A percentile compares a stretch with the other conserved stretches of the same genome.
phyloP scores from a whole-genome alignment of 192 early-diverging fungal species.

The Backusella mclennaniae region DNA sequence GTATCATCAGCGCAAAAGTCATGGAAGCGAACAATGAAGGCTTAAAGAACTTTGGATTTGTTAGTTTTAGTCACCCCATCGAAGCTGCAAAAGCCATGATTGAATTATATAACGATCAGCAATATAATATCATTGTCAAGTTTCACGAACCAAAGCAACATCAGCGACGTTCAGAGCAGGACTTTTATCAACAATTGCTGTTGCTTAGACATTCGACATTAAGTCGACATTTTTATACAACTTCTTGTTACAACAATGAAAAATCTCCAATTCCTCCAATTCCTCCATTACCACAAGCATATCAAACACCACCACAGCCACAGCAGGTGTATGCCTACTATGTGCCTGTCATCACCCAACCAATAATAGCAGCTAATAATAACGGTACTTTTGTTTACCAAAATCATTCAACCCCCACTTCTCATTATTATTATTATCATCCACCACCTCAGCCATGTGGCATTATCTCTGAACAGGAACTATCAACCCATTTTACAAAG shows the following conservation, averaged over 20 bases:
- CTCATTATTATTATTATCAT: background rate
- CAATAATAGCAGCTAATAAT: background rate
- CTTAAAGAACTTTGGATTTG: conserved; percentile 89
- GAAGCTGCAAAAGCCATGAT: conserved; percentile 82
- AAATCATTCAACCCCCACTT: background rate
- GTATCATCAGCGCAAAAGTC: conserved; percentile 90
- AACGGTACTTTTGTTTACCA: background rate
- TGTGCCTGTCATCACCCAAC: background rate
- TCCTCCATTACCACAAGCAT: background rate
- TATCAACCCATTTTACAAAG: background rate
- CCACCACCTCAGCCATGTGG: background rate
- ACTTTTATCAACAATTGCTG: conserved; percentile 9
- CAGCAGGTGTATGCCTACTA: background rate
- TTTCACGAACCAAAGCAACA: conserved; percentile 90
- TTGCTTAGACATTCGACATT: background rate
- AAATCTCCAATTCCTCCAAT: background rate
- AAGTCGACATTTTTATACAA: conserved; percentile 9
- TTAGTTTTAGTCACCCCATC: conserved; percentile 87
- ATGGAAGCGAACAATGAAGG: conserved; percentile 60
- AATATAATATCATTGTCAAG: conserved; percentile 82
- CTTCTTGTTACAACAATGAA: background rate
- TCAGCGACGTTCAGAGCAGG: conserved; percentile 10
- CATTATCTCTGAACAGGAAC: background rate
- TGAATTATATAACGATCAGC: conserved; percentile 35
- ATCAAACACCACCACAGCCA: background rate